These are phyloP conservation scores for Cutaneotrichosporon cyanovorans DNA, from an alignment of 1,284 basidiomycete genomes.

Conservation along the genomic window DNA sequence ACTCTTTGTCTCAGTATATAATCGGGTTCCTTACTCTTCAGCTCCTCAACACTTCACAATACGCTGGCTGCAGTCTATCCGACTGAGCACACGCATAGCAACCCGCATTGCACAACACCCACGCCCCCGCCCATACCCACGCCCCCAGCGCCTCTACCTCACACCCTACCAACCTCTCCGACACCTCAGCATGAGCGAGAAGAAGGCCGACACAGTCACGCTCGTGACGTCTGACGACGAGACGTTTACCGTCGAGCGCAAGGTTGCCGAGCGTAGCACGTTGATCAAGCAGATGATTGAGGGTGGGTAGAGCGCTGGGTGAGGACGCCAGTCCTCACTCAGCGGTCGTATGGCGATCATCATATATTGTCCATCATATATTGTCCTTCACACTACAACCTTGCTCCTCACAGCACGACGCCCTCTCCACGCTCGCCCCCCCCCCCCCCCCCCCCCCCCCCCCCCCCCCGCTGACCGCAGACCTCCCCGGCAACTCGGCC, in stretches of 20 bases:
- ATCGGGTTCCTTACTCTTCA: no score
- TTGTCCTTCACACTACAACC: not conserved
- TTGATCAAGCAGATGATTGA: constrained; percentile 99
- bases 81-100: no score
- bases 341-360: not conserved
- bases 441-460: not conserved
- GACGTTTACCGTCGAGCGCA: constrained; percentile 85
- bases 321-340: no score
- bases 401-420: no score
- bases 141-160: no score
- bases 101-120: no score
- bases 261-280: constrained; percentile 88
- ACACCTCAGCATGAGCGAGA: constrained; percentile 16
- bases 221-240: constrained; percentile 79
- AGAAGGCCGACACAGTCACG: constrained; percentile 32
- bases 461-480: constrained; percentile 47
- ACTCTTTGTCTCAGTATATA: no score
- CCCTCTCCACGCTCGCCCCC: no score
- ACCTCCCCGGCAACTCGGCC: constrained; percentile 80
- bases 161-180: no score
- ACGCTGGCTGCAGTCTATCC: no score
- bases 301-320: constrained; percentile 66
- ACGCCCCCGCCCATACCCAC: no score
- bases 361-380: not conserved
- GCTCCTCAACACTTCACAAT: no score